These are phyloP conservation scores for Lachnellula occidentalis DNA, from an alignment of 2,329 filamentous ascomycete species.

Conservation along the genomic window DNA sequence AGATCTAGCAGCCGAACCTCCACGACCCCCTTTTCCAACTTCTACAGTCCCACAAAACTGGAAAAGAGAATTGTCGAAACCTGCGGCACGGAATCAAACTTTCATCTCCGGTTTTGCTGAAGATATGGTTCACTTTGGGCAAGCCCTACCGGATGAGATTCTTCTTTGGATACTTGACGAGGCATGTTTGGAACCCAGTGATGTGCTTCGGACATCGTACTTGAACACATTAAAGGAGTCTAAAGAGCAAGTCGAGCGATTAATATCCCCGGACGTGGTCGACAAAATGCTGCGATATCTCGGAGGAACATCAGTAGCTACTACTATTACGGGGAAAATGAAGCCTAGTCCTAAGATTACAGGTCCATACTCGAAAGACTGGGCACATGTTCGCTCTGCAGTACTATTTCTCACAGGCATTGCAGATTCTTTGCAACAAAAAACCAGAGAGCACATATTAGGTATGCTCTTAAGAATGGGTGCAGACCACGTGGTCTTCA, in stretches of 20 bases:
- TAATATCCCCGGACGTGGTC: constrained; percentile 42
- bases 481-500: constrained; percentile 45
- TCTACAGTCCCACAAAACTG: constrained; percentile 15
- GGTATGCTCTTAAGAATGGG: constrained; percentile 49
- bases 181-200: constrained; percentile 49
- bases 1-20: not conserved
- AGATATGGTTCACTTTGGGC: constrained; percentile 42
- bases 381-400: constrained; percentile 22
- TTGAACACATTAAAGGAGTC: constrained; percentile 45
- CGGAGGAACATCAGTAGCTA: constrained; percentile 48
- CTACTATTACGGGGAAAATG: constrained; percentile 24
- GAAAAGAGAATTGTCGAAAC: constrained; percentile 37
- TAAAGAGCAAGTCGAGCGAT: constrained; percentile 37
- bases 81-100: constrained; percentile 48
- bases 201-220: constrained; percentile 56
- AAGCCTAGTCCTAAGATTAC: constrained; percentile 12
- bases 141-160: constrained; percentile 54
- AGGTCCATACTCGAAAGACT: constrained; percentile 24
- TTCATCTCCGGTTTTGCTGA: constrained; percentile 59
- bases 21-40: constrained; percentile 25
- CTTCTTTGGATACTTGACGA: constrained; percentile 61
- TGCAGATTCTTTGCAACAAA: constrained; percentile 25
- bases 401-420: constrained; percentile 20
- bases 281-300: constrained; percentile 52
- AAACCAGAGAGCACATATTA: constrained; percentile 33